These are phyloP conservation scores for Jasminum sambac DNA, from an alignment of 257 asterid genomes.

Conservation along the genomic window DNA sequence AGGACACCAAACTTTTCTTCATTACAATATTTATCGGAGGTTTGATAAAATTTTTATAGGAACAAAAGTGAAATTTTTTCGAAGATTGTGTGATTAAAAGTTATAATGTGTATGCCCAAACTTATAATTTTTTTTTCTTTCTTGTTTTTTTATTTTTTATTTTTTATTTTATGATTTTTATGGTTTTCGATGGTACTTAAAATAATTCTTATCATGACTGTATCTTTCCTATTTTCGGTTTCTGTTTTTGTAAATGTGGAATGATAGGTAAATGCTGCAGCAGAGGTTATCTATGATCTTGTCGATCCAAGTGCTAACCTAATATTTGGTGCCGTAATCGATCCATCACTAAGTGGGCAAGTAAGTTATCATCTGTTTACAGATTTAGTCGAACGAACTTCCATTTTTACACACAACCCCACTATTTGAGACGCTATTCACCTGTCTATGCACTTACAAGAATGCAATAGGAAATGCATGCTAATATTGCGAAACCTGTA, in stretches of 20 bases:
- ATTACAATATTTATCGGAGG: not conserved
- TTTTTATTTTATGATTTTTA: not conserved
- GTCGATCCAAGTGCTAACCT: constrained; percentile 95
- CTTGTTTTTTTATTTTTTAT: too few species aligned
- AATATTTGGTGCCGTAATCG: constrained; percentile 91
- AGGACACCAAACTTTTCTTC: not conserved
- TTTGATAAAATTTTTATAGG: too few species aligned
- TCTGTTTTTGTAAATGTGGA: not conserved
- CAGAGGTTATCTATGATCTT: constrained; percentile 92
- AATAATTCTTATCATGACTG: not conserved
- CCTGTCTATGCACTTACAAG: not conserved
- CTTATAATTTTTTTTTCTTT: too few species aligned
- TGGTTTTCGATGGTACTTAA: not conserved
- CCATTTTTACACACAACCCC: not conserved
- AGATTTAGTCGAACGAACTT: not conserved
- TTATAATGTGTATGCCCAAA: too few species aligned
- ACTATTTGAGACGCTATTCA: not conserved
- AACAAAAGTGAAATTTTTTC: too few species aligned
- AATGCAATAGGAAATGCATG: not conserved
- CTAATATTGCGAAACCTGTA: not conserved
- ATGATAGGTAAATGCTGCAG: constrained; percentile 83
- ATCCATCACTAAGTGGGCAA: constrained; percentile 83
- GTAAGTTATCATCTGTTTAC: constrained; percentile 43
- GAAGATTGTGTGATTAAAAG: too few species aligned
- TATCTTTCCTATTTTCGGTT: not conserved